Evolutionary conservation across 2,329 filamentous ascomycete genomes (phyloP), one percentile per base, ranked within the genome.

Genomic region (Pseudocercospora macadamiae): DNA sequence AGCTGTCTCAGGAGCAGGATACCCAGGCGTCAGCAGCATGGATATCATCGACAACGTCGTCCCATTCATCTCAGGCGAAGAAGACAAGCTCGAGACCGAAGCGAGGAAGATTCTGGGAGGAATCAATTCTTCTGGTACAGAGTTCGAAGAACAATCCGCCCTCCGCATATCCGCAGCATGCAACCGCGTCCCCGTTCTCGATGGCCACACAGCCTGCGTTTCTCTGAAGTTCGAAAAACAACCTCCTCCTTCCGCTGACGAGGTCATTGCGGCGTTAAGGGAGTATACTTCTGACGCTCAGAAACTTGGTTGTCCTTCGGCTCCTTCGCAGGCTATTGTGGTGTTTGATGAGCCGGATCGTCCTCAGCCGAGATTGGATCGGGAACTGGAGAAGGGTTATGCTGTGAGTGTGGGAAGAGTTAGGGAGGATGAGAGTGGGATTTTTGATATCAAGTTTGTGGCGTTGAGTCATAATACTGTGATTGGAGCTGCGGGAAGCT

Each of bases 31-130:
- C 36, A 89, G 89, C 73, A 90, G 86, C 76, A 96, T 97, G 92
- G 95, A 97, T 76, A 89, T 97, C 61, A 80, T 97, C 62, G 95
- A 97, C 79, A 97, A 97, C 73, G 89, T 97, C 1, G 91, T 99
- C 44, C 95, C 95, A 7, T 97, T 86, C 77, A 99, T 97, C 73
- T 83, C 84, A 1, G 93, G 93, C 59, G 95, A 97, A 78, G 95
- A 97, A 76, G 93, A 96, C 76, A 97, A 97, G 81, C 85, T 97
- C 26, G 91, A 96, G 80, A 90, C 89, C 2, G 95, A 97, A 77
- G 93, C 95, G 2, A 89, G 90, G 70, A 97, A 97, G 84, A 97
- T 97, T 68, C 83, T 97, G 2, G 93, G 95, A 53, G 75, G 75
- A 30, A 79, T 97, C 68, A 91, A 91, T 70, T 76, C 77, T 37